Evolutionary conservation across 2,329 filamentous ascomycete genomes (phyloP).

Genomic region (Fusarium heterosporum): DNA sequence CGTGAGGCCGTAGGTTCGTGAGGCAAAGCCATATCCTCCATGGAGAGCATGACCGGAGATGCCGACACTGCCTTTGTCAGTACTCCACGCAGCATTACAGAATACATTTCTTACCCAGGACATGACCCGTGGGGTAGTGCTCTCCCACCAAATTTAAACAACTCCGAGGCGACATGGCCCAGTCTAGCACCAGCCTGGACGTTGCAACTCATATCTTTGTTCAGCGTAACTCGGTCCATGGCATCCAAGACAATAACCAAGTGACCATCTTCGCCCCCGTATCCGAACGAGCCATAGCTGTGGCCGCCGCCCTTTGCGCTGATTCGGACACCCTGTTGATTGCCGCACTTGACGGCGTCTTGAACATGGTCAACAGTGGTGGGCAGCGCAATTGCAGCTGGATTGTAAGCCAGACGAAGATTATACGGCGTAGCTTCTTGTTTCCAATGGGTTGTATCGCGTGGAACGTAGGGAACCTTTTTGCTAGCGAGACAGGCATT

Average conservation of each 20-base stretch:
- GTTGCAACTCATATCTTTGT: slow-evolving; percentile 33
- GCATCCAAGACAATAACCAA: slow-evolving; percentile 56
- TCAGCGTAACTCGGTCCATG: slow-evolving; percentile 51
- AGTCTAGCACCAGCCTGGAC: slow-evolving; percentile 61
- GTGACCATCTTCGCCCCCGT: slow-evolving; percentile 56
- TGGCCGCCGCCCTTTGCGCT: slow-evolving; percentile 65
- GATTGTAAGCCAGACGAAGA: slow-evolving; percentile 49
- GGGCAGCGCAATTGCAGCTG: slow-evolving; percentile 50
- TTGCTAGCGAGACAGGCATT: slow-evolving; percentile 44
- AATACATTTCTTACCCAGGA: slow-evolving; percentile 55
- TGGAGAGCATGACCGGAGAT: slow-evolving; percentile 47
- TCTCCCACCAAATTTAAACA: slow-evolving; percentile 54
- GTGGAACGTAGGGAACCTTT: slow-evolving; percentile 35
- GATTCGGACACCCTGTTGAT: slow-evolving; percentile 57
- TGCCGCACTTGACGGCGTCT: slow-evolving; percentile 60
- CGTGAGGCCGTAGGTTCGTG: slow-evolving; percentile 46
- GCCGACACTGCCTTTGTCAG: slow-evolving; percentile 44
- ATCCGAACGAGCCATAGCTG: slow-evolving; percentile 63
- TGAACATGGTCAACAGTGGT: slow-evolving; percentile 55
- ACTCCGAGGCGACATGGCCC: slow-evolving; percentile 58
- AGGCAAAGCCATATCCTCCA: slow-evolving; percentile 50
- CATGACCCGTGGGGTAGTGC: slow-evolving; percentile 65
- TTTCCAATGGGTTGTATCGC: slow-evolving; percentile 48
- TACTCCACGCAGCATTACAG: fast-evolving
- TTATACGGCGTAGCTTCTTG: slow-evolving; percentile 52